phyloP scores from a whole-genome alignment of 75 land plant species.

The Sequoiadendron giganteum region DNA sequence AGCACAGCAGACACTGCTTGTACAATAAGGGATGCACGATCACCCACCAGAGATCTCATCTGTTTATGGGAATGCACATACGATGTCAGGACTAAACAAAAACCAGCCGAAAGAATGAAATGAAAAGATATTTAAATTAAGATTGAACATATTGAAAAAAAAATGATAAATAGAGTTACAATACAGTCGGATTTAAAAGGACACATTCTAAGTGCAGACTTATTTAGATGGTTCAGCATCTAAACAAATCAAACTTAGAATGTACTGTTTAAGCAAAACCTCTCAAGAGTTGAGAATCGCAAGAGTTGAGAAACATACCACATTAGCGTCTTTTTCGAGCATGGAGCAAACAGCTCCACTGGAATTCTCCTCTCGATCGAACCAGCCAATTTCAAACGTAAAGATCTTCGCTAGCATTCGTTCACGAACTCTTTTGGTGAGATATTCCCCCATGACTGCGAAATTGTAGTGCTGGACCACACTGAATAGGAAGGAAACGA shows the following conservation, averaged over 20 bases:
- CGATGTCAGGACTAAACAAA: not conserved
- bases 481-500: slow-evolving; percentile 36
- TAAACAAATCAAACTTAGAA: too few species aligned
- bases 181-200: too few species aligned
- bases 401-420: slow-evolving; percentile 55
- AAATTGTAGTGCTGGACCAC: slow-evolving; percentile 69
- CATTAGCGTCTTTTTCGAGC: slow-evolving; percentile 64
- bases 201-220: too few species aligned
- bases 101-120: not conserved
- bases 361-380: slow-evolving; percentile 71
- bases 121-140: too few species aligned
- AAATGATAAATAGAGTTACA: too few species aligned
- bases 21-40: slow-evolving; percentile 55
- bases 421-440: slow-evolving; percentile 76
- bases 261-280: too few species aligned
- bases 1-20: slow-evolving; percentile 54
- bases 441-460: slow-evolving; percentile 62
- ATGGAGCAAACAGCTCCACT: slow-evolving; percentile 64
- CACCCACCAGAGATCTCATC: slow-evolving; percentile 66
- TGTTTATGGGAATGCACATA: slow-evolving; percentile 5
- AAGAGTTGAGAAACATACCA: slow-evolving; percentile 31
- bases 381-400: slow-evolving; percentile 83
- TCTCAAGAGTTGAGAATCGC: too few species aligned
- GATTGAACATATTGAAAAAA: too few species aligned
- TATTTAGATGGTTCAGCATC: too few species aligned